Conservation (phyloP, 225 moss, liverwort and hornwort species). For the Bryoerythrophyllum caledonicum region DNA sequence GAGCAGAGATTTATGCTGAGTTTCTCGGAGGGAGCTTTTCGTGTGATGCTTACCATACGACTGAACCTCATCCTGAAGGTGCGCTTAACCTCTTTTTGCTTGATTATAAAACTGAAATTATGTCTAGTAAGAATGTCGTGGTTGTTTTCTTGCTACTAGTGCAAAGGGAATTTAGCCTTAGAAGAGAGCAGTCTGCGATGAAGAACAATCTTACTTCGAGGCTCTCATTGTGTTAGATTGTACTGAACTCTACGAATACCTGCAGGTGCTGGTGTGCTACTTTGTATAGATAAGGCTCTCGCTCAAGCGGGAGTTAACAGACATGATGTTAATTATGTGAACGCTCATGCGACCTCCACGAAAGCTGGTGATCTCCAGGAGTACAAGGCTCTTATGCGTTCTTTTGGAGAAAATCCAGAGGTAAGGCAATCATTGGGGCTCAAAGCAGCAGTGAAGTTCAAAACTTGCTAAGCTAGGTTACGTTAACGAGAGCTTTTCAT, state of each 20-base stretch:
- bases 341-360: slow-evolving; percentile 85
- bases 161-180: neutral
- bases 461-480: neutral
- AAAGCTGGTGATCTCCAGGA: slow-evolving; percentile 80
- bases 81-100: slow-evolving; percentile 2
- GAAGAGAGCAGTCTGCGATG: neutral
- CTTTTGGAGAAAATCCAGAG: slow-evolving; percentile 74
- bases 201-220: neutral
- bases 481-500: neutral
- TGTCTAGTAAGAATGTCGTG: neutral
- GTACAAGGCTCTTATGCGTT: slow-evolving; percentile 76
- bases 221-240: neutral
- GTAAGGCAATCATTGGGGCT: slow-evolving; percentile 25
- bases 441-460: neutral
- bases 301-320: slow-evolving; percentile 62
- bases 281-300: slow-evolving; percentile 85
- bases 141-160: neutral
- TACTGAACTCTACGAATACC: neutral
- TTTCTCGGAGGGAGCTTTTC: slow-evolving; percentile 83
- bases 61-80: slow-evolving; percentile 83
- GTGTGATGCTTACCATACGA: slow-evolving; percentile 87
- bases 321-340: slow-evolving; percentile 79
- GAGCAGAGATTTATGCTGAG: slow-evolving; percentile 80
- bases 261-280: slow-evolving; percentile 70
- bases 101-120: neutral